Evolutionary conservation across 2,329 filamentous ascomycete genomes (phyloP), one percentile per base, ranked within the genome.

Genomic region (Lomentospora prolificans): DNA sequence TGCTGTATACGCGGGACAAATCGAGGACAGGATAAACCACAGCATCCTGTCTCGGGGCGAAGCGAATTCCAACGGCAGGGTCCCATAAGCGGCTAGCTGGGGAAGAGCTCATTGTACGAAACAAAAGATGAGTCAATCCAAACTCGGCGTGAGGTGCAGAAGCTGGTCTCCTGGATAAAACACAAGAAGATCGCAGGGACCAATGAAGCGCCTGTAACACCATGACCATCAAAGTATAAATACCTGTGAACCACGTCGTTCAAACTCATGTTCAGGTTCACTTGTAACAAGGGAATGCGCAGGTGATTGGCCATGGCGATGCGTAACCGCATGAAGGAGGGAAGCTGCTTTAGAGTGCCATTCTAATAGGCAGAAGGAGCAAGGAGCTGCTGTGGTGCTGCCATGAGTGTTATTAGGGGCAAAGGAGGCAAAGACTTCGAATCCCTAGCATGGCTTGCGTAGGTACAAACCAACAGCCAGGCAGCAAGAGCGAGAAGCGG

Each of bases 21-120:
- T 50, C 30, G 24, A 55, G 19, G 14, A 31, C 50, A 3, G 53
- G 53, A 39, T 55, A 55, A 17, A 55, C 44, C 17, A 55, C 53
- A 9, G 2, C 24, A 50, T 33, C 53, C 30, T 24, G 28, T 28
- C 17, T 28, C 17, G 25, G 10, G 25, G 53, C 22, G 28, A 55
- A 55, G 4, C 46, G 44, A 39, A 55, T 55, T 3, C 53, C 53
- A 12, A 14, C 27, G 30, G 44, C 51, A 6, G 53, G 53, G 22
- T 55, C 53, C 53, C 53, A 55, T 7, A 55, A n/a, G 9, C 46
- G 44, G 12, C 17, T 25, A 17, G 22, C 12, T 1, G 53, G 53
- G 28, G 19, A 31, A 3, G 53, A 51, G n/a, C 28, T 48, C 53
- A 55, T 55, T 12, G 19, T 55, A 19, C 46, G 24, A 51, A 48